phyloP scores from a whole-genome alignment of 2,329 filamentous ascomycete genomes.

The Grosmannia huntii region DNA sequence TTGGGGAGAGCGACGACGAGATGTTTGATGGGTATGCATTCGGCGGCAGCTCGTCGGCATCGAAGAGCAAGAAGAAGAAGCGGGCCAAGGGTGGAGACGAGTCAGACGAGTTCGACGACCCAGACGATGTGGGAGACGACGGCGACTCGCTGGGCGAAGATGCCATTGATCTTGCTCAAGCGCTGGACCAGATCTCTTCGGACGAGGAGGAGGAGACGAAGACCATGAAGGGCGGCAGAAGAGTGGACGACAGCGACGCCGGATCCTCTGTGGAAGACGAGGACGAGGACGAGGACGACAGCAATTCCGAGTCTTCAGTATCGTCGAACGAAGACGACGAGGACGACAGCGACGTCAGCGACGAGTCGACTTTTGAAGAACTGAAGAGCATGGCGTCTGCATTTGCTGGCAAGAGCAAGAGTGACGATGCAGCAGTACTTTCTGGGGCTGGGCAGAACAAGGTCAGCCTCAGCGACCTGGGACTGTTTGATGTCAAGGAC shows the following conservation, averaged over 20 bases:
- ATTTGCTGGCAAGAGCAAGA: slow-evolving; percentile 49
- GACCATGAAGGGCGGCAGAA: slow-evolving; percentile 20
- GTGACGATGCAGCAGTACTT: slow-evolving; percentile 25
- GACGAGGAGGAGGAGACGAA: slow-evolving; percentile 36
- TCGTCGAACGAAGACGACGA: not conserved
- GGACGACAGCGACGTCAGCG: not conserved
- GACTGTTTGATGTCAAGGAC: slow-evolving; percentile 58
- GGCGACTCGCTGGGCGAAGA: slow-evolving; percentile 41
- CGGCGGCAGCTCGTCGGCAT: slow-evolving; percentile 30
- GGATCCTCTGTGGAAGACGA: slow-evolving; percentile 23
- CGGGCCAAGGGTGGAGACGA: slow-evolving; percentile 24
- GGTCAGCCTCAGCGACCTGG: slow-evolving; percentile 63
- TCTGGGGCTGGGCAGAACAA: slow-evolving; percentile 41
- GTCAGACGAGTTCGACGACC: slow-evolving; percentile 38
- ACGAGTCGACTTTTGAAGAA: slow-evolving; percentile 39
- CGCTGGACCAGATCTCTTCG: slow-evolving; percentile 41
- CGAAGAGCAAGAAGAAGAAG: slow-evolving; percentile 19
- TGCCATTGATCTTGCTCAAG: slow-evolving; percentile 45
- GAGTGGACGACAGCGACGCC: slow-evolving; percentile 11
- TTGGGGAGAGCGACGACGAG: slow-evolving; percentile 81
- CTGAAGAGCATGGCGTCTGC: slow-evolving; percentile 57
- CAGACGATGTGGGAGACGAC: slow-evolving; percentile 41
- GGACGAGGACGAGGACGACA: slow-evolving; percentile 22
- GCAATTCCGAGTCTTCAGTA: not conserved
- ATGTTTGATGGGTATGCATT: slow-evolving; percentile 62